Base-by-base conservation (phyloP, 139 green algal species). In the Micromonas commoda region DNA sequence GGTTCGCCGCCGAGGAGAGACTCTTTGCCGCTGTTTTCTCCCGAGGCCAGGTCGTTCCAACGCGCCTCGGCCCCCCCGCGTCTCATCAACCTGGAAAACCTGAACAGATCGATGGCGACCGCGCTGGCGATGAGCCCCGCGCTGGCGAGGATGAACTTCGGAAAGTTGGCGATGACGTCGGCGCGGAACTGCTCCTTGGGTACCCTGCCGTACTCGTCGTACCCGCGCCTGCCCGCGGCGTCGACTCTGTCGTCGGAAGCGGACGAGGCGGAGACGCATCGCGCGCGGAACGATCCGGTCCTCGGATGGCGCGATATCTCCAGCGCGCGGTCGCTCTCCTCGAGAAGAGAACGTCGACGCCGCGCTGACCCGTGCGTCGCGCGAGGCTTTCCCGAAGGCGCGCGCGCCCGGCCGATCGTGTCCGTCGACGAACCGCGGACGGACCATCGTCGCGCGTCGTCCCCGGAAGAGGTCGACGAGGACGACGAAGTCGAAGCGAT, bases 1-100 rank as follows among this genome's bases (percentile, higher is more conserved):
- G 79, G 79, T 31, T 83, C 79, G 34, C 28, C 73, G 26, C 4
- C 73, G 37, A 23, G 24, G 26, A 19, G n/a, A n/a, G n/a, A 16
- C 5, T 26, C 66, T 57, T 57, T 57, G 5, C 66, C 66, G 26
- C 20, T 9, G 20, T 53, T 68, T 24, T 32, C 60, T 6, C 60
- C 60, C 5, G 9, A 16, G 13, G 60, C 60, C 13, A 68, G 60
- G 13, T 19, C 9, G 24, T 23, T 68, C 60, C 24, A 32, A 19
- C n/a, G 24, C n/a, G 5, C 19, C 24, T 13, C n/a, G 13, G 60
- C 24, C 13, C 60, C 60, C 6, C 60, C 19, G 19, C 19, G 19
- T 29, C 5, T 32, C 24, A 68, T 68, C 19, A 23, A 19, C 19
- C 5, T 35, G 24, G 9, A 35, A 32, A 68, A 68, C 60, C 19